These are phyloP conservation scores for Ceratobasidium sp. DNA, from an alignment of 1,284 basidiomycete species.

Conservation along the genomic window DNA sequence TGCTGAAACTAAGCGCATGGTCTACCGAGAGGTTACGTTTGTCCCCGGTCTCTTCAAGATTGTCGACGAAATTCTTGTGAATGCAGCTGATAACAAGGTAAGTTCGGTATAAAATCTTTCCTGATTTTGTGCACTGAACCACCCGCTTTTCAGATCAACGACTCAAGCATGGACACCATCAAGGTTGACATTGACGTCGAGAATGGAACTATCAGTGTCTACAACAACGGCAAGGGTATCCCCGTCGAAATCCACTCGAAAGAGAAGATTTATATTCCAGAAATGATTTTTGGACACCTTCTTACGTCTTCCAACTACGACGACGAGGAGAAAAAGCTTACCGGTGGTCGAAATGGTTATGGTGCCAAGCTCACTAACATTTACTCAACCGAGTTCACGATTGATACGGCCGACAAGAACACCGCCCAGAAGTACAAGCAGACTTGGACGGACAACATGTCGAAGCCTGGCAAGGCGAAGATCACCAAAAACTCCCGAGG, in stretches of 20 bases:
- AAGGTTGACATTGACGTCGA: conserved; percentile 89
- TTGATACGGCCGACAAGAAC: conserved; percentile 95
- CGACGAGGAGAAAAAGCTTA: conserved; percentile 98
- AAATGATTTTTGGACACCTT: conserved; percentile 96
- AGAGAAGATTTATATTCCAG: conserved; percentile 95
- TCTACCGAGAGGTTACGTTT: conserved; percentile 80
- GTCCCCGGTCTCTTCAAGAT: conserved; percentile 99
- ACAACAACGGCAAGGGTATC: conserved; percentile 96
- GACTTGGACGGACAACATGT: conserved; percentile 95
- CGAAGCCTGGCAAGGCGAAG: conserved; percentile 83
- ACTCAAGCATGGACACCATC: conserved; percentile 84
- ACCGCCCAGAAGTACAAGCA: conserved; percentile 92
- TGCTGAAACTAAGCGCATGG: conserved; percentile 78
- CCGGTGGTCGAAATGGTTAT: conserved; percentile 98
- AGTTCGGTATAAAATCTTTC: conserved; percentile 31
- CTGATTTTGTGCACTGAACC: neutral
- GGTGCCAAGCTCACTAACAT: conserved; percentile 99
- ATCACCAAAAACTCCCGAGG: conserved; percentile 88
- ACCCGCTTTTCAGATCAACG: conserved; percentile 74
- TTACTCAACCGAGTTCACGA: conserved; percentile 95
- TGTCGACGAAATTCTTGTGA: conserved; percentile 98
- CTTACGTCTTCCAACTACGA: conserved; percentile 98
- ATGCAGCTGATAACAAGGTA: conserved; percentile 99
- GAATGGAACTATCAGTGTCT: conserved; percentile 85
- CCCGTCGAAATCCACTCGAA: conserved; percentile 95